Percentiles rank a stretch among this genome's conserved stretches.
Evolutionary conservation across 768 basidiomycete genomes (phyloP).

Genomic region (Heimioporus sp.): DNA sequence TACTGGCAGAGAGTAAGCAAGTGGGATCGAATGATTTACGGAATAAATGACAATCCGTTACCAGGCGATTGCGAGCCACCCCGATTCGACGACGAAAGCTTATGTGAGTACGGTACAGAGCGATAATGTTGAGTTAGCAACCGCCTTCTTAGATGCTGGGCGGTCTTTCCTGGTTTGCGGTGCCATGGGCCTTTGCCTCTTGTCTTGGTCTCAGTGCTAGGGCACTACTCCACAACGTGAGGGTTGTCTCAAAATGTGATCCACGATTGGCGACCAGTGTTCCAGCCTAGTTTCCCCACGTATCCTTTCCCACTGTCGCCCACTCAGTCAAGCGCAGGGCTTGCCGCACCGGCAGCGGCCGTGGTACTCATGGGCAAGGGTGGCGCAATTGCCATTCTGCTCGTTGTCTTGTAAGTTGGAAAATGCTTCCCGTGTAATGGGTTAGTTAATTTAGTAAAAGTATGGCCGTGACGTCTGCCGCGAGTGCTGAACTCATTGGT

Average conservation of each 20-base stretch:
- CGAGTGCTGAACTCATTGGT: slow-evolving; percentile 46
- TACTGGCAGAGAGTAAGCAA: slow-evolving; percentile 50
- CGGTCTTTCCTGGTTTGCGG: slow-evolving; percentile 55
- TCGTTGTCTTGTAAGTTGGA: slow-evolving; percentile 40
- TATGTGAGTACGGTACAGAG: slow-evolving; percentile 34
- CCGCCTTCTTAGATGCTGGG: slow-evolving; percentile 44
- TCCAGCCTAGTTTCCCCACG: slow-evolving; percentile 51
- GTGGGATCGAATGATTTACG: not conserved
- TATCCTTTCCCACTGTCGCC: slow-evolving; percentile 44
- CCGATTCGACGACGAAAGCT: slow-evolving; percentile 49
- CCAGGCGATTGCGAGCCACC: slow-evolving; percentile 51
- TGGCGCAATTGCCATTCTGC: slow-evolving; percentile 42
- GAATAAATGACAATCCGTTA: not conserved
- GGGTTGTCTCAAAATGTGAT: not conserved
- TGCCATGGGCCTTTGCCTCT: slow-evolving; percentile 52
- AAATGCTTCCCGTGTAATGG: not conserved
- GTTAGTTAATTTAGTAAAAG: slow-evolving; percentile 9
- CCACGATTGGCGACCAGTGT: not conserved
- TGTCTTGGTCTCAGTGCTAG: slow-evolving; percentile 44
- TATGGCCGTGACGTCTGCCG: slow-evolving; percentile 49
- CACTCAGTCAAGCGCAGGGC: slow-evolving; percentile 40
- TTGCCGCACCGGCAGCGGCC: slow-evolving; percentile 47
- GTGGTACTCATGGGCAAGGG: slow-evolving; percentile 45
- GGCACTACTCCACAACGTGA: slow-evolving; percentile 33
- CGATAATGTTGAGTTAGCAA: not conserved